Evolutionary conservation across 371 early-diverging fungal species (phyloP).

Genomic region (Dichotomocladium elegans): DNA sequence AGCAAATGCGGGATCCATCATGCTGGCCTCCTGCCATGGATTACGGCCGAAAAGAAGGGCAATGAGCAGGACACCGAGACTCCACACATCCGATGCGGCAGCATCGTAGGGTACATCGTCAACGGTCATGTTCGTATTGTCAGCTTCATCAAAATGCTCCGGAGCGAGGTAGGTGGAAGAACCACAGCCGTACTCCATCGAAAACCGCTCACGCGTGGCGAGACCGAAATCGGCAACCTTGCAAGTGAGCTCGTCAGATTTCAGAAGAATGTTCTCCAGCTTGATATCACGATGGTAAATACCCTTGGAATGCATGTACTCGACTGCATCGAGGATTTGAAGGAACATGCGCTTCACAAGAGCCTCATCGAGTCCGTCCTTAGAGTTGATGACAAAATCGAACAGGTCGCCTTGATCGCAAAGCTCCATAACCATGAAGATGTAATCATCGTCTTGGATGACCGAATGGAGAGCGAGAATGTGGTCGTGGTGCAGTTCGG

Average conservation of each 20-base stretch:
- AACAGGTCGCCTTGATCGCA: conserved; percentile 59
- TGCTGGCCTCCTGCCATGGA: conserved; percentile 70
- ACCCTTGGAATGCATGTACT: conserved; percentile 44
- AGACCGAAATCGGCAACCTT: conserved; percentile 87
- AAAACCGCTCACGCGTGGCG: conserved; percentile 65
- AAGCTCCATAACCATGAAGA: conserved; percentile 54
- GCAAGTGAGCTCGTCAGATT: conserved; percentile 31
- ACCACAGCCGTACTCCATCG: conserved; percentile 75
- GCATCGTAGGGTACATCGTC: conserved; percentile 48
- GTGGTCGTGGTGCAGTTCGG: conserved; percentile 56
- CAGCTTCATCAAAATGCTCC: conserved; percentile 49
- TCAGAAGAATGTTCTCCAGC: conserved; percentile 71
- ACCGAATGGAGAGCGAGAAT: conserved; percentile 54
- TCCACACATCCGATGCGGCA: conserved; percentile 72
- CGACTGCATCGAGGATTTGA: conserved; percentile 51
- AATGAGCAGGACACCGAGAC: conserved; percentile 68
- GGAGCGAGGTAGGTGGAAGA: conserved; percentile 63
- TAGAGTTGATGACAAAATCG: conserved; percentile 38
- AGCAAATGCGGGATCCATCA: conserved; percentile 46
- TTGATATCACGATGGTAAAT: conserved; percentile 74
- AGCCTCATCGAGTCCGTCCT: conserved; percentile 24
- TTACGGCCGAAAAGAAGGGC: conserved; percentile 74
- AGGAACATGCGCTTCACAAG: conserved; percentile 35
- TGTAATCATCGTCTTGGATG: conserved; percentile 40
- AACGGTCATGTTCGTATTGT: conserved; percentile 11